phyloP scores from a whole-genome alignment of 2,329 filamentous ascomycete genomes.

The Blastomyces emzantsi region DNA sequence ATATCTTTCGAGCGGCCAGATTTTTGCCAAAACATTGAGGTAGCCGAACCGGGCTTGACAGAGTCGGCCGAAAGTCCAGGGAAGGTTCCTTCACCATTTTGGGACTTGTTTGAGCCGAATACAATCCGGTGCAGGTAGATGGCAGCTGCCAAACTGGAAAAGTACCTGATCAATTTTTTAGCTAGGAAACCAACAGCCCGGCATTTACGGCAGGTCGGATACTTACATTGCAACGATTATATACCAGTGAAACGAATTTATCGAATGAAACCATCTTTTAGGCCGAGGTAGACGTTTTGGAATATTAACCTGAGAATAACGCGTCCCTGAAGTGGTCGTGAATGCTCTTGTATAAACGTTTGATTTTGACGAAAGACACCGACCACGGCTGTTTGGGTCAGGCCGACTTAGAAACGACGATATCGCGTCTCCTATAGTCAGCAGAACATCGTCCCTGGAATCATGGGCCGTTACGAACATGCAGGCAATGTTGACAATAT shows the following conservation, averaged over 20 bases:
- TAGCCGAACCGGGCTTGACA: not conserved
- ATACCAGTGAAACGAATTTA: conserved; percentile 3
- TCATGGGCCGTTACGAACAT: conserved; percentile 2
- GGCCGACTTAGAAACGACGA: conserved; percentile 28
- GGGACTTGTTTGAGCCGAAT: not conserved
- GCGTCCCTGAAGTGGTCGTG: not conserved
- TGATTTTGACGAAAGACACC: conserved; percentile 20
- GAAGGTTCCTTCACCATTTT: not conserved
- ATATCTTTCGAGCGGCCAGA: not conserved
- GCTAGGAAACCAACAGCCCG: not conserved
- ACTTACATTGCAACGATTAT: not conserved
- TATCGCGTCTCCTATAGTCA: conserved; percentile 28
- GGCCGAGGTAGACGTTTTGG: not conserved
- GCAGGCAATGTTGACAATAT: conserved; percentile 8
- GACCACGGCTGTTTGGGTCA: conserved; percentile 23
- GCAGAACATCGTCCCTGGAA: not conserved
- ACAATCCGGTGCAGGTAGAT: not conserved
- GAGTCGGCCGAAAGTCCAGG: not conserved
- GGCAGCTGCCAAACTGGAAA: not conserved
- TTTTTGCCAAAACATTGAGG: not conserved
- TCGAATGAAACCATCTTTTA: conserved; percentile 7
- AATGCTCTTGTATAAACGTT: conserved; percentile 4
- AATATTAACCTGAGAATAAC: conserved; percentile 3
- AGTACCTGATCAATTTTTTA: not conserved
- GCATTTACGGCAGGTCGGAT: not conserved